A percentile compares a stretch with the other conserved stretches of the same genome.
These are phyloP conservation scores for Chenopodium formosanum DNA, from an alignment of 148 eudicot species.

Conservation along the genomic window DNA sequence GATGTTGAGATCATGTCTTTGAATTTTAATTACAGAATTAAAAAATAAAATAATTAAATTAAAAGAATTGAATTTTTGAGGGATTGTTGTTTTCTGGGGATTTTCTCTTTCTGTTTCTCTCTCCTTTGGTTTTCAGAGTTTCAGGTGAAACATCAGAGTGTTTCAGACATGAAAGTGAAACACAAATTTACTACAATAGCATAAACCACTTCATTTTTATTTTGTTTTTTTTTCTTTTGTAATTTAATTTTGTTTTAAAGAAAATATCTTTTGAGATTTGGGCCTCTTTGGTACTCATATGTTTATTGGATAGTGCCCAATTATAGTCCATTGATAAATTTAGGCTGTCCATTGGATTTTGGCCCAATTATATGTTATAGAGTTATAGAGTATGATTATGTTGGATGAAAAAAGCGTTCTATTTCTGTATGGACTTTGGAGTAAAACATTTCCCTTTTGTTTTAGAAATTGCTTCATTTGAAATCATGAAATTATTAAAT, in stretches of 20 bases:
- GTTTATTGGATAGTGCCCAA: too few relatives aligned
- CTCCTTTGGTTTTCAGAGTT: neutral
- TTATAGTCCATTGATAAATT: too few relatives aligned
- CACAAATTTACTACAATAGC: neutral
- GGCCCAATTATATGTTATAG: too few relatives aligned
- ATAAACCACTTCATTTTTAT: neutral
- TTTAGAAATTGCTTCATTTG: too few relatives aligned
- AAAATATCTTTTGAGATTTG: neutral
- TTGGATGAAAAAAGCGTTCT: too few relatives aligned
- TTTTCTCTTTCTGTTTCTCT: neutral
- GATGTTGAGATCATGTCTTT: constrained; percentile 27
- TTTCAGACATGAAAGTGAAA: neutral
- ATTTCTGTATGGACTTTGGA: too few relatives aligned
- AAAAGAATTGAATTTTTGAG: neutral
- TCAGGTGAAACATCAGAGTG: constrained; percentile 13
- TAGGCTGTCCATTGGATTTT: too few relatives aligned
- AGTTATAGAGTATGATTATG: too few relatives aligned
- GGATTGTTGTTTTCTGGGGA: neutral
- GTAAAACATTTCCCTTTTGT: too few relatives aligned
- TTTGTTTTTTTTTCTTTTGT: neutral
- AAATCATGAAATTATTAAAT: too few relatives aligned
- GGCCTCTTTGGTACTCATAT: neutral
- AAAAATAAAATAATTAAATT: neutral
- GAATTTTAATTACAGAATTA: neutral
- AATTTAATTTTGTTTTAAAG: neutral